These are phyloP conservation scores for Geranomyces variabilis DNA, from an alignment of 192 early-diverging fungal species.

Conservation along the genomic window DNA sequence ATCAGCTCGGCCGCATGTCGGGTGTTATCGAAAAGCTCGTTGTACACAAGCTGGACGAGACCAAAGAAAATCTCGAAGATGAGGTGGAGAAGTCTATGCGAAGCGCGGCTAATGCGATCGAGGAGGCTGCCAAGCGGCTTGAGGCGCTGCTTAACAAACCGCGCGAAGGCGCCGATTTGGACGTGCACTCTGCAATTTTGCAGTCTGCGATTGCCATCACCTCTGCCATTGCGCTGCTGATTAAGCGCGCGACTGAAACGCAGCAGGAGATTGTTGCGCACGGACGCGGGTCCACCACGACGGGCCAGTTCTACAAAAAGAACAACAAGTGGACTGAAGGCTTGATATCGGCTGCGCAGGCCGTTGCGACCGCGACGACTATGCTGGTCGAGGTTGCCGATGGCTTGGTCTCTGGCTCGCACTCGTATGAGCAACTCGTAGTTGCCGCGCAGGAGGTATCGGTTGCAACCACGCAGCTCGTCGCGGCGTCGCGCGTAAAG, in stretches of 20 bases:
- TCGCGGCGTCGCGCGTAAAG: slow-evolving; percentile 95
- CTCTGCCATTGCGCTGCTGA: slow-evolving; percentile 91
- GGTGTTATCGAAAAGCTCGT: slow-evolving; percentile 78
- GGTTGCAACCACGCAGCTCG: slow-evolving; percentile 94
- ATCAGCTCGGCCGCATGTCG: slow-evolving; percentile 71
- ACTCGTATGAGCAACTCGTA: slow-evolving; percentile 90
- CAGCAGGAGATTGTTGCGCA: slow-evolving; percentile 98
- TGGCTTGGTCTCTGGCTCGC: slow-evolving; percentile 88
- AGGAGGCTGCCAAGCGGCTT: slow-evolving; percentile 83
- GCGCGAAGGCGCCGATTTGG: slow-evolving; percentile 76
- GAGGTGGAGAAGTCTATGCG: slow-evolving; percentile 93
- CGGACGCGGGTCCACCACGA: slow-evolving; percentile 77
- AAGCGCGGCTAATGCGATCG: slow-evolving; percentile 88
- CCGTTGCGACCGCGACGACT: slow-evolving; percentile 92
- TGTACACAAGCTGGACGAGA: slow-evolving; percentile 57
- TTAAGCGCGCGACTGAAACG: slow-evolving; percentile 89
- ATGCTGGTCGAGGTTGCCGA: slow-evolving; percentile 93
- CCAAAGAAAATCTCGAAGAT: slow-evolving; percentile 83
- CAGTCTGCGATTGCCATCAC: slow-evolving; percentile 91
- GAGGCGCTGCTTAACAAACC: slow-evolving; percentile 80
- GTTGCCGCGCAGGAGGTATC: slow-evolving; percentile 97
- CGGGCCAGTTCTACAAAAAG: slow-evolving; percentile 96
- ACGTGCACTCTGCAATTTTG: slow-evolving; percentile 90
- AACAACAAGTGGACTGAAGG: slow-evolving; percentile 99
- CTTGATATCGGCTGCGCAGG: slow-evolving; percentile 93